Evolutionary conservation across 1,284 basidiomycete genomes (phyloP).

Genomic region (Porogramme epimiltina): DNA sequence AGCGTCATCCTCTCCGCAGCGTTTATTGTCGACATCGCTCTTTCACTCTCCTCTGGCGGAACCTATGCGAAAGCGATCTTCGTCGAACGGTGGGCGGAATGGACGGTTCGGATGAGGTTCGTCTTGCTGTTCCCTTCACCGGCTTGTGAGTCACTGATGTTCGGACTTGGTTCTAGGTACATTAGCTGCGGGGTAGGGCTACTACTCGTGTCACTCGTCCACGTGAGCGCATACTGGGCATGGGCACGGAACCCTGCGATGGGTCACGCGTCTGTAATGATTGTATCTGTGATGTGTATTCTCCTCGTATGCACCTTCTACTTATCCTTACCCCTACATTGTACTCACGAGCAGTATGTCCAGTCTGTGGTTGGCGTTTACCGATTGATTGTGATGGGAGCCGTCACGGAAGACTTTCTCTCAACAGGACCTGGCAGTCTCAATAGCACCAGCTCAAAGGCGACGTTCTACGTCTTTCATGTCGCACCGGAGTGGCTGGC

Average conservation of each 20-base stretch:
- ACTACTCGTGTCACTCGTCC: neutral
- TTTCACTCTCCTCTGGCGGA: neutral
- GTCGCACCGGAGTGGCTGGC: constrained; percentile 44
- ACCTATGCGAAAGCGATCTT: neutral
- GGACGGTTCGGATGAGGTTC: neutral
- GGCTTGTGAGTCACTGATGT: neutral
- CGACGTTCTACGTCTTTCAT: constrained; percentile 35
- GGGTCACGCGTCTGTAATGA: neutral
- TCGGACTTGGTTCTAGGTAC: neutral
- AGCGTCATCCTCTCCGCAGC: neutral
- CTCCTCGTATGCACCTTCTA: neutral
- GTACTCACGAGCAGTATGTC: neutral
- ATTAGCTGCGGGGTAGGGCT: neutral
- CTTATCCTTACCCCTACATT: neutral
- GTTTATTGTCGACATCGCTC: neutral
- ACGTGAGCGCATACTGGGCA: neutral
- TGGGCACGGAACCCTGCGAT: neutral
- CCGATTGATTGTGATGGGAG: constrained; percentile 1
- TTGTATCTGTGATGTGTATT: neutral
- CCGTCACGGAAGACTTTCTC: neutral
- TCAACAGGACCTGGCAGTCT: neutral
- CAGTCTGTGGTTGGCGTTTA: constrained; percentile 1
- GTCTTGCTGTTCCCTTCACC: neutral
- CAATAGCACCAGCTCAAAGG: neutral
- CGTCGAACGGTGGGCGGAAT: neutral